These are phyloP conservation scores for Kodamaea laetipori DNA, from an alignment of 805 yeast genomes.

Conservation along the genomic window DNA sequence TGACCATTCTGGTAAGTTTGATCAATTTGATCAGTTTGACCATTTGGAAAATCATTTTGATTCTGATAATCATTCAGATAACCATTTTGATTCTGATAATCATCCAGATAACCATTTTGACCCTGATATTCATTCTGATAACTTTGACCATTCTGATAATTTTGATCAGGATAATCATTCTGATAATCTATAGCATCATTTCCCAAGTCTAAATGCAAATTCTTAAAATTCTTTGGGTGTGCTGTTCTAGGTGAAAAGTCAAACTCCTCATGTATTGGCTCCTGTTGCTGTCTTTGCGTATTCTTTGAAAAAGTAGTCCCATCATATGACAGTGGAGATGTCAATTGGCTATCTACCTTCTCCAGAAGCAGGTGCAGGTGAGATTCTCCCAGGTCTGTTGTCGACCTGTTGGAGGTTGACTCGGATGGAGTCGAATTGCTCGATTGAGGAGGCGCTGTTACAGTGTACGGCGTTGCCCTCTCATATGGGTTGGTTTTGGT, in stretches of 20 bases:
- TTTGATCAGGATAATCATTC: too few relatives aligned
- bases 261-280: conserved; percentile 5
- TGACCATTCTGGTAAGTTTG: too few relatives aligned
- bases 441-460: neutral
- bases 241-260: conserved; percentile 8
- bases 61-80: too few relatives aligned
- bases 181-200: too few relatives aligned
- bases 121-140: too few relatives aligned
- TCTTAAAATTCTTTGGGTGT: conserved; percentile 25
- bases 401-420: conserved; percentile 10
- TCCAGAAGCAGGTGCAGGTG: conserved; percentile 6
- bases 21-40: neutral
- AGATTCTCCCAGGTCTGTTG: conserved; percentile 11
- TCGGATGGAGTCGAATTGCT: conserved; percentile 8
- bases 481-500: neutral
- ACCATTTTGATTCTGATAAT: too few relatives aligned
- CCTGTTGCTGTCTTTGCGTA: neutral
- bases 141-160: too few relatives aligned
- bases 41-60: neutral
- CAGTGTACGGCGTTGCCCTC: neutral
- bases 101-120: too few relatives aligned
- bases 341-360: conserved; percentile 10
- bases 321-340: conserved; percentile 13
- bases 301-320: conserved; percentile 1
- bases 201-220: conserved; percentile 21